phyloP scores from a whole-genome alignment of 495 filamentous ascomycete species.

The Bombardia bombarda region DNA sequence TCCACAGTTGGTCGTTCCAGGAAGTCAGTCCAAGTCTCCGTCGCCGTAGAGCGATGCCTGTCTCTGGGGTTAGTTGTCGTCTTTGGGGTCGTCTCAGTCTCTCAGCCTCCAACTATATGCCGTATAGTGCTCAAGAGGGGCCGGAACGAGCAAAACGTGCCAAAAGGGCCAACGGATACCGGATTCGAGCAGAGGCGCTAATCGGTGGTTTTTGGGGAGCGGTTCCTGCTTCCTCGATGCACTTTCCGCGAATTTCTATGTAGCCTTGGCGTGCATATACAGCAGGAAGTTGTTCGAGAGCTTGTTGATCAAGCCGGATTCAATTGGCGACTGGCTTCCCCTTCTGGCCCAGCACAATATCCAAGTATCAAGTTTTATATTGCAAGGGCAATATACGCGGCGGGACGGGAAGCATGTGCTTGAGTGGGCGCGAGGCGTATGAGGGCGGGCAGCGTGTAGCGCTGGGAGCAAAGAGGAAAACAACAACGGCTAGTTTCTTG shows the following conservation, averaged over 20 bases:
- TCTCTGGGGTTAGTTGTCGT: not conserved
- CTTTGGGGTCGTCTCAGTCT: constrained; percentile 3
- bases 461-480: constrained; percentile 8
- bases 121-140: constrained; percentile 29
- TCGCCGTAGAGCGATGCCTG: not conserved
- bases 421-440: constrained; percentile 10
- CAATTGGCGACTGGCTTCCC: constrained; percentile 22
- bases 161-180: constrained; percentile 32
- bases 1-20: too few species aligned
- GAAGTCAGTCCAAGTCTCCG: too few species aligned
- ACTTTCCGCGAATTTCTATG: constrained; percentile 21
- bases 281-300: constrained; percentile 20
- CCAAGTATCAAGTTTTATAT: constrained; percentile 30
- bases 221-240: constrained; percentile 25
- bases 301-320: constrained; percentile 19
- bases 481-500: constrained; percentile 18
- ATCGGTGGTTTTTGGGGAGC: constrained; percentile 21
- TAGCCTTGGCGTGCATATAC: constrained; percentile 29
- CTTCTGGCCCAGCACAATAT: constrained; percentile 28
- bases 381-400: constrained; percentile 30
- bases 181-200: constrained; percentile 22
- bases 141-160: constrained; percentile 19
- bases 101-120: constrained; percentile 22
- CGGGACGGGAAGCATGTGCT: constrained; percentile 27
- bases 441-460: constrained; percentile 10